Base-by-base conservation (phyloP, 306 rosid genomes). In the Lathyrus tuberosus region DNA sequence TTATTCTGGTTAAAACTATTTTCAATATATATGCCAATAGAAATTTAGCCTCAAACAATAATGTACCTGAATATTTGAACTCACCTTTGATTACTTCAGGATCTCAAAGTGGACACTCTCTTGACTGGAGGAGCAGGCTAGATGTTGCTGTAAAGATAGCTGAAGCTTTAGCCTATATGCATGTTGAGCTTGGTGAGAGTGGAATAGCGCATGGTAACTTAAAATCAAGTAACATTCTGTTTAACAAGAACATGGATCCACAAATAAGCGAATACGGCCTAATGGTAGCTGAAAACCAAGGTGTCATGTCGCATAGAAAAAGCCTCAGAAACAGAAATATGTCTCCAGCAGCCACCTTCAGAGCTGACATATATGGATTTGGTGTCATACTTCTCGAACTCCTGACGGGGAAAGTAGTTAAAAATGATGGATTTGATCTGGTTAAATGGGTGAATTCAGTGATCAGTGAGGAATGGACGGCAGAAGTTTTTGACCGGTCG, bases 371-470 rank as follows among this genome's bases (percentile, higher is more conserved):
- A 8, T 85, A 80, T 46, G 86, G 82, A 14, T 86, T 80, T 11
- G 97, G 97, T 13, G 86, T 86, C 81, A 79, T 91, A 30, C 89
- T 91, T 72, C 87, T 91, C 0, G 92, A 88, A 79, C 83, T 91
- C 26, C 74, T 88, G 20, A 83, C 95, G 0, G 92, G 95, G 57
- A 86, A 86, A 79, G 64, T 88, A 30, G 86, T 88, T 43, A 83
- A 80, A 71, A 80, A 83, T 17, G 88, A 80, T 31, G 89, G 97
- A 31, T 83, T 83, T 35, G 87, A 84, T 83, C 46, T 91, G 41
- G 83, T 79, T 12, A 48, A 59, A 4, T 91, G 97, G 97, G 95
- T 88, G 57, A 75, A 71, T 18, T 80, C 92, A 10, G 86, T 83
- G 47, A 80, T 86, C n/a, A 81, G 71, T 76, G 89, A 88, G 72